A percentile compares a stretch with the other conserved stretches of the same genome.
These are phyloP conservation scores for Rhizoclosmatium sp. DNA, from an alignment of 192 early-diverging fungal species.

Conservation along the genomic window DNA sequence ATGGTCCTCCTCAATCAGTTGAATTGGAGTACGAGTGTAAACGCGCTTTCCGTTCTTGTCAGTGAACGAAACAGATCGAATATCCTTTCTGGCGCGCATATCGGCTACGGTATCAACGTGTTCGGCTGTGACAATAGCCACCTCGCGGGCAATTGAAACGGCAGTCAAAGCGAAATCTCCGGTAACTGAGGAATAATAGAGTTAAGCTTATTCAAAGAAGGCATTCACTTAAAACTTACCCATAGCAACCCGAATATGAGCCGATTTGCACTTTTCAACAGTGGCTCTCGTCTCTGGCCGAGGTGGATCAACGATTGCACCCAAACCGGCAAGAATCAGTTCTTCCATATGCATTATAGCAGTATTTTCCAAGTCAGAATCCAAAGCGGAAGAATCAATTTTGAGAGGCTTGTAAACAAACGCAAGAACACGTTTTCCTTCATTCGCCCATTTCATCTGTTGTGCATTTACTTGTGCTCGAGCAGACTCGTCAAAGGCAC, in stretches of 20 bases:
- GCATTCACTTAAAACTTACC: slow-evolving; percentile 2
- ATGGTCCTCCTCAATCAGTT: slow-evolving; percentile 1
- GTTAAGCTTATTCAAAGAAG: neutral
- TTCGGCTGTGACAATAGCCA: slow-evolving; percentile 64
- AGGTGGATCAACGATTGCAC: slow-evolving; percentile 87
- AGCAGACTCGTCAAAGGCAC: slow-evolving; percentile 51
- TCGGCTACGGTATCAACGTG: slow-evolving; percentile 20
- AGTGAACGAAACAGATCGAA: neutral
- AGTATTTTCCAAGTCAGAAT: slow-evolving; percentile 49
- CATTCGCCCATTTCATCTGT: slow-evolving; percentile 62
- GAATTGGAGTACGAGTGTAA: slow-evolving; percentile 1
- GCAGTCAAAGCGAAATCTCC: slow-evolving; percentile 84
- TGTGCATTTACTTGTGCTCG: slow-evolving; percentile 64
- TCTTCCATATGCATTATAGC: slow-evolving; percentile 65
- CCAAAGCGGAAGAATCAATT: neutral
- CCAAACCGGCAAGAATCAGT: slow-evolving; percentile 75
- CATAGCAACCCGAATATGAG: slow-evolving; percentile 83
- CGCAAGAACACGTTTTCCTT: slow-evolving; percentile 88
- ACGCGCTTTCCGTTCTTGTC: neutral
- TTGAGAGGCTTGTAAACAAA: slow-evolving; percentile 65
- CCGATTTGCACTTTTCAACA: slow-evolving; percentile 65
- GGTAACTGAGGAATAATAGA: slow-evolving; percentile 53
- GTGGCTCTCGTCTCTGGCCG: slow-evolving; percentile 72
- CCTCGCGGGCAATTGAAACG: slow-evolving; percentile 75
- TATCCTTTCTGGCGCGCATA: slow-evolving; percentile 14